Evolutionary conservation across 164 flowering plant species (phyloP), one percentile per base, ranked within the genome.

Genomic region (Vitis rotundifolia): DNA sequence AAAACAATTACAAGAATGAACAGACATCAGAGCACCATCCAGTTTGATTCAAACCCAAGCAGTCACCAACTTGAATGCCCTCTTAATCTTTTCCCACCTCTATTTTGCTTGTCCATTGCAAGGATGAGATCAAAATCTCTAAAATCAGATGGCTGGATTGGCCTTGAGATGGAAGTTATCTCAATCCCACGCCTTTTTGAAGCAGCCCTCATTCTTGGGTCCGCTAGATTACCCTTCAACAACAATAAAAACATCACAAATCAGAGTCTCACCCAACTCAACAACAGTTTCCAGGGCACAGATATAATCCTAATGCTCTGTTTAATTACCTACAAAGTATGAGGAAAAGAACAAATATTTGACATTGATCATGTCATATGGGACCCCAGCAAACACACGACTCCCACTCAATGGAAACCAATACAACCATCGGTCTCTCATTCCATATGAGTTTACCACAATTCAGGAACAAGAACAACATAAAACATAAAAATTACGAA

Each of bases 101-200:
- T 89, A 76, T 96, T 96, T 70, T 88, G 90, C 80, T 79, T 82
- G 68, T 96, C 98, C 99, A 96, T 96, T 22, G 95, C 99, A 64
- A 93, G 86, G 78, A 96, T 91, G 8, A 89, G 84, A 86, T 92
- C 91, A 75, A 90, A 92, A 56, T 90, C 85, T 57, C 58, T 79
- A 61, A 92, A 90, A 84, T 92, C 97, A 44, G 93, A 83, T 0
- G 93, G 87, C 70, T 75, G 68, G 7, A 92, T 91, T 11, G 97
- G 97, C 86, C 99, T 93, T 0, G 99, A 93, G 47, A 90, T 74
- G 4, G 98, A 96, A 64, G 98, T 96, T 61, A 95, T 88, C 79
- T 84, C 91, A 68, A 93, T 77, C 60, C 97, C 97, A 68, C 98
- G 93, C 81, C 79, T 84, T 73, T 89, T 89, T 0, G 99, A 77